phyloP scores from a whole-genome alignment of 495 filamentous ascomycete species.

The Podospora pseudopauciseta region DNA sequence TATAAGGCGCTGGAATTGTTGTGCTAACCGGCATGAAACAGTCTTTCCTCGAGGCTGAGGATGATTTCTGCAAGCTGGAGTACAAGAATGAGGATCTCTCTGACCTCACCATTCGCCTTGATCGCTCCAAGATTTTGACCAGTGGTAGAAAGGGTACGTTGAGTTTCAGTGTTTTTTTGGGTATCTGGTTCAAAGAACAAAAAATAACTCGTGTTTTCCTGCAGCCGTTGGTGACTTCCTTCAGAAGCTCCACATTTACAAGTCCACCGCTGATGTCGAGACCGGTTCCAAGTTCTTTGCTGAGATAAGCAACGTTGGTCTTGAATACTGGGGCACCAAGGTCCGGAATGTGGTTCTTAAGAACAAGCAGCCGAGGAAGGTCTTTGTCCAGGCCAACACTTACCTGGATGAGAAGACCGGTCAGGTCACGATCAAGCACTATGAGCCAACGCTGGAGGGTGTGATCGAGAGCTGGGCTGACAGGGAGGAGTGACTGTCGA shows the following conservation, averaged over 20 bases:
- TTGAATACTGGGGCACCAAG: constrained; percentile 73
- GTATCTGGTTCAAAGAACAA: not conserved
- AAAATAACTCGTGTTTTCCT: constrained; percentile 20
- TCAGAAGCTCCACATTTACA: constrained; percentile 89
- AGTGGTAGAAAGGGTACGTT: constrained; percentile 50
- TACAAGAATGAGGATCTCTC: constrained; percentile 71
- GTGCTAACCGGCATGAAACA: constrained; percentile 31
- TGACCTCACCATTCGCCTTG: constrained; percentile 75
- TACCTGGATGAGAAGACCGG: constrained; percentile 61
- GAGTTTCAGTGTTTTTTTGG: not conserved
- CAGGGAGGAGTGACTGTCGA: constrained; percentile 51
- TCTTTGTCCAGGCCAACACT: constrained; percentile 95
- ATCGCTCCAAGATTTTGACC: constrained; percentile 75
- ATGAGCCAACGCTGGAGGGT: constrained; percentile 79
- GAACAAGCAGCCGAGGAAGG: constrained; percentile 88
- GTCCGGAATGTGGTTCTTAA: constrained; percentile 74
- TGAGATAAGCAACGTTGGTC: constrained; percentile 73
- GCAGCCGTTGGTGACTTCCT: constrained; percentile 83
- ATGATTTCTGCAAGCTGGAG: constrained; percentile 75
- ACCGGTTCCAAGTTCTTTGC: constrained; percentile 72
- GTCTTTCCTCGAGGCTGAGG: constrained; percentile 79
- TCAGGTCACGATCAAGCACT: constrained; percentile 77
- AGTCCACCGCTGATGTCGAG: constrained; percentile 81
- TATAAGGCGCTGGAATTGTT: not conserved
- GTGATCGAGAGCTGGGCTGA: constrained; percentile 91